Evolutionary conservation across 1,284 basidiomycete genomes (phyloP).

Genomic region (Clitocybe nebularis): DNA sequence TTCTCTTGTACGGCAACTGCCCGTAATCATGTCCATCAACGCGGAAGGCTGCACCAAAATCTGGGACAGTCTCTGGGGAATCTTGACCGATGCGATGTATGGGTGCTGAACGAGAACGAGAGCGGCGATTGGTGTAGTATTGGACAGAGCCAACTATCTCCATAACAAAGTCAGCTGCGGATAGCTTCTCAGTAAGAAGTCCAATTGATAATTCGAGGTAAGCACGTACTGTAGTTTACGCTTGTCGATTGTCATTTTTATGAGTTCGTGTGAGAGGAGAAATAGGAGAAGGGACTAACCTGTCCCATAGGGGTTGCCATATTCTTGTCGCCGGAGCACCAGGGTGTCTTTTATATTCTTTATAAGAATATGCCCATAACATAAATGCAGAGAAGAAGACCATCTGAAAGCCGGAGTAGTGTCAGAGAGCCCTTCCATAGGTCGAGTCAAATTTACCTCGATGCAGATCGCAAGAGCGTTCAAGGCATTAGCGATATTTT

Average conservation of each 20-base stretch:
- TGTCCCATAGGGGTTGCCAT: slow-evolving; percentile 66
- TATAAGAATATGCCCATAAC: slow-evolving; percentile 74
- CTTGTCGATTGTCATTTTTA: slow-evolving; percentile 27
- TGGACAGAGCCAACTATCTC: slow-evolving; percentile 58
- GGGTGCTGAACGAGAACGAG: neutral
- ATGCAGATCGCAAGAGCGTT: slow-evolving; percentile 77
- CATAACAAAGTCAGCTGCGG: slow-evolving; percentile 51
- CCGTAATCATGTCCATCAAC: neutral
- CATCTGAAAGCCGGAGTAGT: slow-evolving; percentile 46
- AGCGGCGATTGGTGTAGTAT: slow-evolving; percentile 4
- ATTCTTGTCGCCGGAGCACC: slow-evolving; percentile 38
- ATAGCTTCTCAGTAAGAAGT: slow-evolving; percentile 6
- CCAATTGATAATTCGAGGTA: neutral
- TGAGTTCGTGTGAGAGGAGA: neutral
- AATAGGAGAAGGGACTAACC: slow-evolving; percentile 32
- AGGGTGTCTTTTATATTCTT: slow-evolving; percentile 51
- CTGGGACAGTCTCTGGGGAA: neutral
- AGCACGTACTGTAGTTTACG: slow-evolving; percentile 60
- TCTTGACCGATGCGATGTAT: neutral
- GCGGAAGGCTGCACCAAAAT: slow-evolving; percentile 4
- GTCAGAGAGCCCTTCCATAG: slow-evolving; percentile 8
- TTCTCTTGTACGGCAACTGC: slow-evolving; percentile 4
- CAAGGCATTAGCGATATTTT: slow-evolving; percentile 76
- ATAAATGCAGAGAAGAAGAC: slow-evolving; percentile 73
- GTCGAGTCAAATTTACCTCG: slow-evolving; percentile 45